Conservation (phyloP, 305 asterid genomes). For the Fraxinus baroniana region DNA sequence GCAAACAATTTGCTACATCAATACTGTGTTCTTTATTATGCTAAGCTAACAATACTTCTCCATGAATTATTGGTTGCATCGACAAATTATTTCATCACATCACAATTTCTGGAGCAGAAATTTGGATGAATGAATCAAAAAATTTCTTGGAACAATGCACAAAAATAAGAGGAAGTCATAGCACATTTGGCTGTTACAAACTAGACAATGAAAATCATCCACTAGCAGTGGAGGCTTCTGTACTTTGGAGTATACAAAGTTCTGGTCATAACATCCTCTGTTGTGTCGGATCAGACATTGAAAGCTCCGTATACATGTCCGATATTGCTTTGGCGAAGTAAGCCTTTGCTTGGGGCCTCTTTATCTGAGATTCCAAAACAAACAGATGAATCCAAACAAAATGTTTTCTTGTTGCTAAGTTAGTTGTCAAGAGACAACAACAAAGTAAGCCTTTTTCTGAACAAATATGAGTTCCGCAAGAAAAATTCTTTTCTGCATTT, state of each 20-base stretch:
- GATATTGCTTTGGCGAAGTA: slow-evolving; percentile 76
- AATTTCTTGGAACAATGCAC: not conserved
- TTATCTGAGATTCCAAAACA: slow-evolving; percentile 48
- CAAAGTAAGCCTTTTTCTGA: not conserved
- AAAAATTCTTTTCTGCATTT: not conserved
- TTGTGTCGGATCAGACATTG: slow-evolving; percentile 66
- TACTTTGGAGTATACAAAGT: not conserved
- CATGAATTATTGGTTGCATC: not conserved
- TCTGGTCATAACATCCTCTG: slow-evolving; percentile 35
- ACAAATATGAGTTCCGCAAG: not conserved
- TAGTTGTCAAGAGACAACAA: not conserved
- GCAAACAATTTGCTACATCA: not conserved
- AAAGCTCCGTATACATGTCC: slow-evolving; percentile 68
- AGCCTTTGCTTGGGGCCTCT: slow-evolving; percentile 91
- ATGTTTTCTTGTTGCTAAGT: not conserved
- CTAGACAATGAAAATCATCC: not conserved
- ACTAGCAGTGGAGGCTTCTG: not conserved
- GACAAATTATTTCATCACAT: not conserved
- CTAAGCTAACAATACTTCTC: not conserved
- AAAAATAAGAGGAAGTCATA: not conserved
- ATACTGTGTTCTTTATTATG: not conserved
- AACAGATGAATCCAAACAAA: not conserved
- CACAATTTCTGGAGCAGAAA: not conserved
- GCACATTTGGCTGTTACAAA: not conserved
- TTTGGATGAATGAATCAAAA: not conserved